Base-by-base conservation (phyloP, 75 land plant genomes). In the Ceratopteris richardii region DNA sequence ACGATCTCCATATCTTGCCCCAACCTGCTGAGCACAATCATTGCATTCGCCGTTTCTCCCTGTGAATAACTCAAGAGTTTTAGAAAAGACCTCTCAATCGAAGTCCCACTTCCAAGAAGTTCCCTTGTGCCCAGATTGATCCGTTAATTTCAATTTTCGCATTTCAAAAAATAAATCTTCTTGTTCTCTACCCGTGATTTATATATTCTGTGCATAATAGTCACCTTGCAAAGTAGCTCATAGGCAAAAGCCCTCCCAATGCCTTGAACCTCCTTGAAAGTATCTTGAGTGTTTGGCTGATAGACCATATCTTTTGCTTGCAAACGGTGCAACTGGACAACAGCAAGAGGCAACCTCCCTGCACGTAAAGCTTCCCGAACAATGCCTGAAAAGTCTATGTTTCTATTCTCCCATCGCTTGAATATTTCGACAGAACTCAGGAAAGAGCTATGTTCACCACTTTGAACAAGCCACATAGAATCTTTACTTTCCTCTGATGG, bases 181-280 rank as follows among this genome's bases (percentile, higher is more conserved):
- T n/a, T n/a, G n/a, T n/a, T n/a, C n/a, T n/a, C n/a, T n/a, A n/a
- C n/a, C n/a, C 37, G 37, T 3, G 37, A 33, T 4, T 33, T 9
- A 33, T 4, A 33, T 33, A 9, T 9, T 3, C 37, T 33, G 37
- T 33, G 9, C 3, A 33, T 4, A 4, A 9, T 16, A 30, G 25
- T 27, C 64, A 95, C 99, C 99, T 95, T 83, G 66, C 88, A 66
- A 62, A 95, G 77, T 5, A 95, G 65, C 41, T 89, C 91, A 72
- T 95, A 95, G 36, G 86, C 96, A 73, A 95, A 91, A 22, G 81
- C 66, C 61, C 82, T 81, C 56, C 99, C 99, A 72, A 86, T 74
- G 21, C 74, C 81, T 58, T 78, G 81, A 48, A 95, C 80, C 68
- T 95, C 86, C 54, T 61, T 72, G 62, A 90, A 95, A 7, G 74